A percentile compares a stretch with the other conserved stretches of the same genome.
Conservation (phyloP, 805 yeast species). For the Tanozyma kutaoensis region DNA sequence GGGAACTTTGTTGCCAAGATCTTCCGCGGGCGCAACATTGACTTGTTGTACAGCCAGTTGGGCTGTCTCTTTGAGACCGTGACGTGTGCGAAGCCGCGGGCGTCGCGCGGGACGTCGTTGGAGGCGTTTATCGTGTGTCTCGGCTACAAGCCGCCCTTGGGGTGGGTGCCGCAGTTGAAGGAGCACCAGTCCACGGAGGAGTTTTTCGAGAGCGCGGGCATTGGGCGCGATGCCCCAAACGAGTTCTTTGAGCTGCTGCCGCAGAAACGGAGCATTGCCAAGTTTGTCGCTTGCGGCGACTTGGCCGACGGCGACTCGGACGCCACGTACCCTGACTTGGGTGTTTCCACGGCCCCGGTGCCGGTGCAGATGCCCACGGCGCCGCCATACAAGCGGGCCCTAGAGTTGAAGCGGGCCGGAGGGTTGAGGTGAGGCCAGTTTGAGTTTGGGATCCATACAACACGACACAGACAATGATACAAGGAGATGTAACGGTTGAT, state of each 20-base stretch:
- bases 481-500: too few species aligned
- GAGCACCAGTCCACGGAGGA: conserved; percentile 60
- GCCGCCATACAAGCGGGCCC: conserved; percentile 90
- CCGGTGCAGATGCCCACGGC: conserved; percentile 96
- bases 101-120: conserved; percentile 87
- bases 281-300: conserved; percentile 95
- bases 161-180: conserved; percentile 66
- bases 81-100: conserved; percentile 90
- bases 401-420: too few species aligned
- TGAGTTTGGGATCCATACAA: too few species aligned
- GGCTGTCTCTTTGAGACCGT: conserved; percentile 78
- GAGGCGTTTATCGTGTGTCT: conserved; percentile 91
- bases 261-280: conserved; percentile 49
- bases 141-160: conserved; percentile 71
- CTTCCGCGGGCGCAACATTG: conserved; percentile 92
- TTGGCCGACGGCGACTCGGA: conserved; percentile 82
- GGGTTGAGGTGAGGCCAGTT: too few species aligned
- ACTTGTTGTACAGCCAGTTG: conserved; percentile 82
- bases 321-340: conserved; percentile 78
- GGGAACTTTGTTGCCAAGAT: conserved; percentile 95
- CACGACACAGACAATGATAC: too few species aligned
- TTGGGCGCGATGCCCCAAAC: conserved; percentile 46
- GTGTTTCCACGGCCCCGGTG: conserved; percentile 67
- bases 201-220: conserved; percentile 53
- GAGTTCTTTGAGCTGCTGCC: too few species aligned